Conservation (phyloP, 306 rosid species). For the Lathyrus sativus region DNA sequence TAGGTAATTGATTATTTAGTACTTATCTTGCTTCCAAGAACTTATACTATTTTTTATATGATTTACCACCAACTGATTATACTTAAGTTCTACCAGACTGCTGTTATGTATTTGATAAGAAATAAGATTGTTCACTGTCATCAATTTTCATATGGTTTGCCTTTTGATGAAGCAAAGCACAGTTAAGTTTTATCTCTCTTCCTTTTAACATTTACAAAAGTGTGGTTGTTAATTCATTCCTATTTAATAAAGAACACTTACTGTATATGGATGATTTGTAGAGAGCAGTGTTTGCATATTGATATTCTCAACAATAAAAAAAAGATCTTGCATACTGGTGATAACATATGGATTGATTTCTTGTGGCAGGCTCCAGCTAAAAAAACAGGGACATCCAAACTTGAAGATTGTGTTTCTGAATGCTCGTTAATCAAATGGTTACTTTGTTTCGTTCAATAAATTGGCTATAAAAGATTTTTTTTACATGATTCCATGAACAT, state of each 20-base stretch:
- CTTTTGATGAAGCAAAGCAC: constrained; percentile 58
- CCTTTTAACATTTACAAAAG: too few relatives aligned
- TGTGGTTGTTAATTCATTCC: background rate
- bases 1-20: background rate
- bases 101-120: background rate
- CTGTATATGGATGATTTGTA: background rate
- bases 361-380: constrained; percentile 39
- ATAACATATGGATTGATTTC: constrained; percentile 39
- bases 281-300: background rate
- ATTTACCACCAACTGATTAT: background rate
- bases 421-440: constrained; percentile 27
- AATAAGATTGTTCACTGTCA: constrained; percentile 6
- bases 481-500: constrained; percentile 30
- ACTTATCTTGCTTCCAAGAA: background rate
- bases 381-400: constrained; percentile 20
- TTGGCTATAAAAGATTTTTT: constrained; percentile 34
- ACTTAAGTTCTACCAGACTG: background rate
- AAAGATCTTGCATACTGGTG: too few relatives aligned
- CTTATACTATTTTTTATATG: background rate
- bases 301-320: too few relatives aligned
- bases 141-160: constrained; percentile 30
- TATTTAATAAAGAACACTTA: background rate
- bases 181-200: too few relatives aligned
- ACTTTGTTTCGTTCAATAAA: constrained; percentile 38
- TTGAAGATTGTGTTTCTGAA: constrained; percentile 25